These are phyloP conservation scores for Xylaria sp. DNA, from an alignment of 495 filamentous ascomycete species.

Conservation along the genomic window DNA sequence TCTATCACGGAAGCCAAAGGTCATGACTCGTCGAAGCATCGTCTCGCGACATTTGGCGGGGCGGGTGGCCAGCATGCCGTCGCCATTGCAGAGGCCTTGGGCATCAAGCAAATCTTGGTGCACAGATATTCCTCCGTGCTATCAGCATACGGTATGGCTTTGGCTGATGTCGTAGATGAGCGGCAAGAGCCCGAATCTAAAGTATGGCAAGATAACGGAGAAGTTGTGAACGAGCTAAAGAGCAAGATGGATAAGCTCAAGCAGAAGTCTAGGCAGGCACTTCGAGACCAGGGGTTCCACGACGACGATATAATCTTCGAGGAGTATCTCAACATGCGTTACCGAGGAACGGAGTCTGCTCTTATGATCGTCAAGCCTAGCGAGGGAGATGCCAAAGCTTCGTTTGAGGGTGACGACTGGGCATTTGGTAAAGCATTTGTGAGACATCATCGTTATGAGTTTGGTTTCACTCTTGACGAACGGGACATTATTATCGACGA, in stretches of 20 bases:
- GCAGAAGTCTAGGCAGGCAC: slow-evolving; percentile 66
- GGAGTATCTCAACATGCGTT: slow-evolving; percentile 89
- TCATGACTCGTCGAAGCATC: slow-evolving; percentile 87
- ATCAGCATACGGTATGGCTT: slow-evolving; percentile 95
- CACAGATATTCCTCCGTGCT: slow-evolving; percentile 94
- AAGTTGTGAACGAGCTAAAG: slow-evolving; percentile 59
- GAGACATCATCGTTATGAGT: slow-evolving; percentile 88
- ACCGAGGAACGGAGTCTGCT: slow-evolving; percentile 85
- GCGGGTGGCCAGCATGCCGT: slow-evolving; percentile 96
- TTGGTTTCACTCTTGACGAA: slow-evolving; percentile 89
- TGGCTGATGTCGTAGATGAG: slow-evolving; percentile 95
- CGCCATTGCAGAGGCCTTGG: slow-evolving; percentile 89
- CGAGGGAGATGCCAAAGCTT: slow-evolving; percentile 62
- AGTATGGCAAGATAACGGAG: slow-evolving; percentile 69
- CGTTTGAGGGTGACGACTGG: slow-evolving; percentile 71
- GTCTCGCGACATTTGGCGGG: slow-evolving; percentile 91
- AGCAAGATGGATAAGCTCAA: slow-evolving; percentile 69
- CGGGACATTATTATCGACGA: slow-evolving; percentile 93
- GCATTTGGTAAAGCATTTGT: slow-evolving; percentile 85
- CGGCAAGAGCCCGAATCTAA: slow-evolving; percentile 86
- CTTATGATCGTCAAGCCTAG: slow-evolving; percentile 79
- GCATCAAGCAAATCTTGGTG: slow-evolving; percentile 85
- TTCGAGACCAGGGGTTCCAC: slow-evolving; percentile 77
- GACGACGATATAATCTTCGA: slow-evolving; percentile 78
- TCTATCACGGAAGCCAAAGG: slow-evolving; percentile 93